Conservation (phyloP, 768 basidiomycete species). For the Coprinopsis cinerea region DNA sequence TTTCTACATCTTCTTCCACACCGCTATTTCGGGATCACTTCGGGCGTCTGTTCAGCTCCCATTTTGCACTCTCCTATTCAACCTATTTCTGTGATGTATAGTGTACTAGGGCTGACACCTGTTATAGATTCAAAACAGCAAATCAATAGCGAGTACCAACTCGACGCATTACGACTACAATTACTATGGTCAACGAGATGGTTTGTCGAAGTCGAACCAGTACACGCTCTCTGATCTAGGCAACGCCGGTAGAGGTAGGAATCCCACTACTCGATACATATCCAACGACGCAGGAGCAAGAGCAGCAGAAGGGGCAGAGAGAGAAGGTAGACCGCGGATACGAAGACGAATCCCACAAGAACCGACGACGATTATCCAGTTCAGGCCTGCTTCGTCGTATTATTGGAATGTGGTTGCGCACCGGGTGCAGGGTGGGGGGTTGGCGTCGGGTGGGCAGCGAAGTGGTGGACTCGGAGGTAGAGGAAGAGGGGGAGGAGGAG, state of each 20-base stretch:
- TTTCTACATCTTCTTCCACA: no score
- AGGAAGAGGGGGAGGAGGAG: no score
- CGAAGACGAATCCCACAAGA: neutral
- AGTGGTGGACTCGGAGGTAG: no score
- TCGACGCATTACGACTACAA: no score
- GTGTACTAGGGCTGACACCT: no score
- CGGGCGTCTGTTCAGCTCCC: neutral
- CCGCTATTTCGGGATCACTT: no score
- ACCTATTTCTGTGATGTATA: neutral
- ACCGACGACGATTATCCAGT: conserved; percentile 5
- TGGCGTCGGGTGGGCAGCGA: no score
- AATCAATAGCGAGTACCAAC: neutral
- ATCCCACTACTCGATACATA: neutral
- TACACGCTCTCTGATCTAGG: neutral
- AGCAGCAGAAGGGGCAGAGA: neutral
- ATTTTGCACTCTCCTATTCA: neutral
- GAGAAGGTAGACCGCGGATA: neutral
- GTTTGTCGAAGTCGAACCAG: no score
- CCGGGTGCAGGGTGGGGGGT: no score
- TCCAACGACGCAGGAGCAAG: neutral
- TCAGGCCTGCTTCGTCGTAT: conserved; percentile 8
- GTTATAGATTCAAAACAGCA: conserved; percentile 6
- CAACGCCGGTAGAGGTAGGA: no score
- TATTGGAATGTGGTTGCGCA: conserved; percentile 9
- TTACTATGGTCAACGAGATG: no score